These are phyloP conservation scores for Quercus phellos DNA, from an alignment of 331 rosid genomes.

Conservation along the genomic window DNA sequence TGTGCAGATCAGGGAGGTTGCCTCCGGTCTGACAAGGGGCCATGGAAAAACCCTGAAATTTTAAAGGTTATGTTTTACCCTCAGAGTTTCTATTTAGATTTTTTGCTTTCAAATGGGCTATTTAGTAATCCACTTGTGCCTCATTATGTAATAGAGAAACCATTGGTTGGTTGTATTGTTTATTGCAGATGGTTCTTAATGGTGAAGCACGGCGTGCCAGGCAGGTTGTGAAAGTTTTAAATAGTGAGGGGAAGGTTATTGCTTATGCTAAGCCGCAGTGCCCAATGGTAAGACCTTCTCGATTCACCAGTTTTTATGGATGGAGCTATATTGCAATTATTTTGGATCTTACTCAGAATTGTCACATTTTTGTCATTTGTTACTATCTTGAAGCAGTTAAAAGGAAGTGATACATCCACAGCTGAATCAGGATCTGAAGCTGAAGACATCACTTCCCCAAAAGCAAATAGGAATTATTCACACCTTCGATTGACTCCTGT, in stretches of 20 bases:
- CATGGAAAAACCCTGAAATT: constrained; percentile 93
- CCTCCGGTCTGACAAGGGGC: constrained; percentile 94
- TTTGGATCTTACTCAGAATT: background rate
- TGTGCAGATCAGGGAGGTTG: constrained; percentile 92
- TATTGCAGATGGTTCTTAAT: constrained; percentile 74
- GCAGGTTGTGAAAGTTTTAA: constrained; percentile 83
- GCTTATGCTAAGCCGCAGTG: constrained; percentile 78
- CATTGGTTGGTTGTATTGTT: constrained; percentile 15
- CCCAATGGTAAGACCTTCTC: constrained; percentile 53
- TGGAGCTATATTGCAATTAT: background rate
- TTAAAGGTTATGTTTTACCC: constrained; percentile 53
- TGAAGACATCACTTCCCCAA: constrained; percentile 85
- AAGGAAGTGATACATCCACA: constrained; percentile 92
- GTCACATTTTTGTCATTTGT: background rate
- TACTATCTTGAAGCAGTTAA: constrained; percentile 48
- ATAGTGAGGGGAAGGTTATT: constrained; percentile 87
- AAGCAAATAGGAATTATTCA: constrained; percentile 67
- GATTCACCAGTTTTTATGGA: background rate
- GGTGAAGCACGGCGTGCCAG: constrained; percentile 73
- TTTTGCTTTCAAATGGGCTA: background rate
- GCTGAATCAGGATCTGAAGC: constrained; percentile 99
- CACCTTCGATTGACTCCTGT: constrained; percentile 94
- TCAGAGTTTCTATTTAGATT: constrained; percentile 14
- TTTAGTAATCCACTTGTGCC: background rate
- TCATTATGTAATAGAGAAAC: constrained; percentile 19